A percentile compares a stretch with the other conserved stretches of the same genome.
Conservation (phyloP, 768 basidiomycete species). For the Amanita fuliginea region DNA sequence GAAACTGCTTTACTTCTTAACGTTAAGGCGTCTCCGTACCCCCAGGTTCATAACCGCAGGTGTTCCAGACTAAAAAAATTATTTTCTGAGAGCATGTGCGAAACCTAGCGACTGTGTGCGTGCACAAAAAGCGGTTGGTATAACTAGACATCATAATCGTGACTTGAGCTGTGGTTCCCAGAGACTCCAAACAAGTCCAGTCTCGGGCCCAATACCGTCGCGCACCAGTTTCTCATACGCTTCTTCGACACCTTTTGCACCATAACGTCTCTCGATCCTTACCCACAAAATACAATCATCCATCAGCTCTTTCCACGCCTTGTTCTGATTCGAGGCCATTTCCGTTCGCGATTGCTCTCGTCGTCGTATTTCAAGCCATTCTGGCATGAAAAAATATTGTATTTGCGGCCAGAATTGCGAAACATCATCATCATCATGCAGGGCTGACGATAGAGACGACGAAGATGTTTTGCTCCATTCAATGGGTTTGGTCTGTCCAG, state of each 20-base stretch:
- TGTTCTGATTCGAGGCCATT: constrained; percentile 38
- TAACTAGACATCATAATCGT: neutral
- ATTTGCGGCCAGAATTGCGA: constrained; percentile 23
- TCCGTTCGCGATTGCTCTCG: constrained; percentile 32
- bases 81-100: too few species aligned
- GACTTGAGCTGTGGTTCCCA: constrained; percentile 25
- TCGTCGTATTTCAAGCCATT: constrained; percentile 51
- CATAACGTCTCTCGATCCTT: constrained; percentile 34
- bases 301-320: constrained; percentile 55
- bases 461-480: constrained; percentile 26
- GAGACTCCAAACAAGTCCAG: constrained; percentile 54
- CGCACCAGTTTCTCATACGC: constrained; percentile 36
- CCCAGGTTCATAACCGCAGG: too few species aligned
- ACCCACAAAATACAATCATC: constrained; percentile 46
- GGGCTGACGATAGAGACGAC: constrained; percentile 11
- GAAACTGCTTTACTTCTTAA: too few species aligned
- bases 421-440: neutral
- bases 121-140: too few species aligned
- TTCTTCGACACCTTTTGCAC: constrained; percentile 32
- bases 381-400: constrained; percentile 58
- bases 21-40: too few species aligned
- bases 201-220: constrained; percentile 39
- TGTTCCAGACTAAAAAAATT: too few species aligned
- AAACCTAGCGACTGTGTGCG: too few species aligned
- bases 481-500: constrained; percentile 18